phyloP scores from a whole-genome alignment of 179 eudicot genomes.

The Camellia oleifera region DNA sequence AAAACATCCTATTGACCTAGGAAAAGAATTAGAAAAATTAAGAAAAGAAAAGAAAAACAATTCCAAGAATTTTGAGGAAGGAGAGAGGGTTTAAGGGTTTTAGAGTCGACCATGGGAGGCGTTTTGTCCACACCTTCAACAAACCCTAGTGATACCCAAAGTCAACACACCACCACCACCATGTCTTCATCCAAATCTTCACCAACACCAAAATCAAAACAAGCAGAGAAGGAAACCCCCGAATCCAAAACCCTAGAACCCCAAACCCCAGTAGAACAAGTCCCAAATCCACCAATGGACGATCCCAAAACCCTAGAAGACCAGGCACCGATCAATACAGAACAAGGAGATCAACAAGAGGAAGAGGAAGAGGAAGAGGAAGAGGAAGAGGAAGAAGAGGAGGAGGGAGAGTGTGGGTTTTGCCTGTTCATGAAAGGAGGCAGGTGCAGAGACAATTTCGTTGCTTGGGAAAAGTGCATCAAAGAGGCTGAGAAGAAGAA shows the following conservation, averaged over 20 bases:
- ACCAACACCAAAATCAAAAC: slow-evolving; percentile 1
- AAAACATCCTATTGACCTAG: no score
- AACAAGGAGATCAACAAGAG: slow-evolving; percentile 15
- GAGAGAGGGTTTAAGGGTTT: slow-evolving; percentile 10
- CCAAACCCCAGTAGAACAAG: slow-evolving; percentile 26
- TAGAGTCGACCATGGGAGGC: slow-evolving; percentile 15
- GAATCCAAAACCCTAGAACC: slow-evolving; percentile 22
- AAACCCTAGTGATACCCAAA: neutral
- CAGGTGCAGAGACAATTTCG: slow-evolving; percentile 54
- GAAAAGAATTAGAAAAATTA: neutral
- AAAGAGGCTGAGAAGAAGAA: slow-evolving; percentile 49
- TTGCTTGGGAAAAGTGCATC: slow-evolving; percentile 60
- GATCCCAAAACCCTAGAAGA: neutral
- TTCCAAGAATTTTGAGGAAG: neutral
- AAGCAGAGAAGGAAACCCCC: slow-evolving; percentile 15
- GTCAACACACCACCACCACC: neutral
- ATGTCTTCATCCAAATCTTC: neutral
- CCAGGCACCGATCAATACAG: slow-evolving; percentile 14
- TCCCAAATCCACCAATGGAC: slow-evolving; percentile 15
- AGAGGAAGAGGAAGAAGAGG: no score
- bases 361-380: slow-evolving; percentile 32
- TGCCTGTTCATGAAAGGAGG: slow-evolving; percentile 78
- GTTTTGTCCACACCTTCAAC: slow-evolving; percentile 1
- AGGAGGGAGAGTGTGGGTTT: slow-evolving; percentile 72
- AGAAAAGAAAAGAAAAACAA: neutral